phyloP scores from a whole-genome alignment of 805 yeast genomes.

The Starmerella apis region DNA sequence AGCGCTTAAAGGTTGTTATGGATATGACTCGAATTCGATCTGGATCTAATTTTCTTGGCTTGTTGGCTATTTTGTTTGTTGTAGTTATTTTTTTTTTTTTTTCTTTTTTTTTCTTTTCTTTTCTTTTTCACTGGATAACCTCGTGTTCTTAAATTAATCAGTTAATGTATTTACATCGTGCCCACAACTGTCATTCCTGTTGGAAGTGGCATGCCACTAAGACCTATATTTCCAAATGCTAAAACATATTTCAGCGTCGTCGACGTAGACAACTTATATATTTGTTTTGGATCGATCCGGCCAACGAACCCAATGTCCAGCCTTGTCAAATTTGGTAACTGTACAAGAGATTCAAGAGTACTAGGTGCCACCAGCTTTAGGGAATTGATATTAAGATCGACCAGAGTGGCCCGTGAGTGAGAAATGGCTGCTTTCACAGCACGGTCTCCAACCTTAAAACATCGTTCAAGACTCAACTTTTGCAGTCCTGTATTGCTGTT shows the following conservation, averaged over 20 bases:
- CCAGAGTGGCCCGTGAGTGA: conserved; percentile 57
- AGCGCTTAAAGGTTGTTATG: no score
- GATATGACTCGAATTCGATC: no score
- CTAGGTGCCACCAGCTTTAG: conserved; percentile 45
- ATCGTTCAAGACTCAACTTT: conserved; percentile 52
- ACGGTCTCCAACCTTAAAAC: conserved; percentile 52
- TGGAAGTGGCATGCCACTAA: conserved; percentile 29
- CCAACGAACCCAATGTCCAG: conserved; percentile 75
- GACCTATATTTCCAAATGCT: conserved; percentile 51
- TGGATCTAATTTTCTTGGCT: no score
- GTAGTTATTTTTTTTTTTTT: no score
- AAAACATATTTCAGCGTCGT: conserved; percentile 56
- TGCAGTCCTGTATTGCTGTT: conserved; percentile 42
- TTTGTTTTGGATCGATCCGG: conserved; percentile 55
- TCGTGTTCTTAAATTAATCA: no score
- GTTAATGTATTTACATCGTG: conserved; percentile 26
- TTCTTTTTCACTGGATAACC: no score
- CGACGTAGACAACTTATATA: conserved; percentile 53
- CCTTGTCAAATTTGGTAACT: conserved; percentile 52
- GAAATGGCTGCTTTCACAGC: conserved; percentile 49
- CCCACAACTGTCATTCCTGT: conserved; percentile 25
- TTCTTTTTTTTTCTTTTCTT: no score
- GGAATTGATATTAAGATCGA: conserved; percentile 65
- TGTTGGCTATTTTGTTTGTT: no score
- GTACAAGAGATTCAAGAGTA: conserved; percentile 24